These are phyloP conservation scores for Alternaria infectoria DNA, from an alignment of 2,329 filamentous ascomycete species.

Conservation along the genomic window DNA sequence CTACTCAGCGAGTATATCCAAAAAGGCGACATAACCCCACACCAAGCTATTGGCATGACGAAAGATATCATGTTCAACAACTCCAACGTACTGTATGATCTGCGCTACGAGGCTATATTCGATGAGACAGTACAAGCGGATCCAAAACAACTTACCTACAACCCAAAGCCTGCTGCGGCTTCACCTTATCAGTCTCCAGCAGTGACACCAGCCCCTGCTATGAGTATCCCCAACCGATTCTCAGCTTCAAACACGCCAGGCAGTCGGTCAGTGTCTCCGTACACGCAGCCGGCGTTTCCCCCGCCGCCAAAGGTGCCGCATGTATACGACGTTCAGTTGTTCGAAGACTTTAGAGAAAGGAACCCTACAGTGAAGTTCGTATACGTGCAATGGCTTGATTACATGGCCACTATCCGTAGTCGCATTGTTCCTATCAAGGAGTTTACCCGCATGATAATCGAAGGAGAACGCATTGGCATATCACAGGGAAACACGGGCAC, in stretches of 20 bases:
- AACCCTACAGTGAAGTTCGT: slow-evolving; percentile 67
- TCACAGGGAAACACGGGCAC: slow-evolving; percentile 69
- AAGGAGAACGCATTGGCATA: slow-evolving; percentile 60
- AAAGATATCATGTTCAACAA: slow-evolving; percentile 77
- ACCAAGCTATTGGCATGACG: slow-evolving; percentile 68
- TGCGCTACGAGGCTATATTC: slow-evolving; percentile 56
- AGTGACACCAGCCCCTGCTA: slow-evolving; percentile 13
- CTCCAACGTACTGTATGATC: slow-evolving; percentile 74
- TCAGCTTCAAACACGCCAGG: slow-evolving; percentile 3
- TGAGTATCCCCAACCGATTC: slow-evolving; percentile 6
- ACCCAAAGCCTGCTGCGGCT: slow-evolving; percentile 24
- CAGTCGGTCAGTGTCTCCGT: slow-evolving; percentile 19
- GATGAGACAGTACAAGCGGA: slow-evolving; percentile 29
- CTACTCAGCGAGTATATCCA: slow-evolving; percentile 71
- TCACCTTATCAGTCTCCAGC: slow-evolving; percentile 18
- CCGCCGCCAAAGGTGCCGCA: slow-evolving; percentile 37
- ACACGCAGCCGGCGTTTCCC: slow-evolving; percentile 30
- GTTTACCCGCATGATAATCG: slow-evolving; percentile 46
- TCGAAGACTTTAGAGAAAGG: slow-evolving; percentile 57
- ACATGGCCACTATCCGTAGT: slow-evolving; percentile 71
- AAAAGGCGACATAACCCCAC: slow-evolving; percentile 65
- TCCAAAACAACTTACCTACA: slow-evolving; percentile 33
- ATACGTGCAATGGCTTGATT: slow-evolving; percentile 79
- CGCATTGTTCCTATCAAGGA: slow-evolving; percentile 69
- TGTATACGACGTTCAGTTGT: slow-evolving; percentile 48